Evolutionary conservation across 768 basidiomycete species (phyloP), one percentile per base, ranked within the genome.

Genomic region (Rhodotorula sphaerocarpa): DNA sequence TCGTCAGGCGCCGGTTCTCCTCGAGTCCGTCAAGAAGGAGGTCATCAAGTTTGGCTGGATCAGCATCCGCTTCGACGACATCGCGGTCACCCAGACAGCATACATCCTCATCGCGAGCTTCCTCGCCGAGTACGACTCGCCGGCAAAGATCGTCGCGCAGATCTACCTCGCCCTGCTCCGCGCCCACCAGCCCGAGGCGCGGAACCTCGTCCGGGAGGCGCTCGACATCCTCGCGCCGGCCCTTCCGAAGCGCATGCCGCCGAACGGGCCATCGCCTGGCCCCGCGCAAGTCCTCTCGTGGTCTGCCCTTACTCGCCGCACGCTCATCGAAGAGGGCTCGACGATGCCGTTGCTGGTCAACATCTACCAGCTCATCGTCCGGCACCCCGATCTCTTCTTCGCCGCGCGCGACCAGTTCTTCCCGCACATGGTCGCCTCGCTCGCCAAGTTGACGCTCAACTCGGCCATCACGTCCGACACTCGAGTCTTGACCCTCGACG

Each of bases 31-130:
- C 42, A 83, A 87, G 75, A 96, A 91, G 74, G 88, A 92, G 63
- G 84, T 97, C 69, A 91, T 96, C 77, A 88, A 86, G 74, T 86
- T 87, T 60, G 88, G 90, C 25, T 96, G 90, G 90, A 82, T 57
- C 43, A 88, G 85, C 70, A 87, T 92, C 69, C 81, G 81, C 10
- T 55, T 84, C 57, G 89, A 93, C 45, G 95, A 97, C 74, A 81
- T 86, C 9, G 84, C 91, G 25, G 88, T 95, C 71, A 92, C 90
- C 75, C 89, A 96, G 74, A 88, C 88, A 14, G 87, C 90, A 0
- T 90, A 90, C 73, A 82, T 95, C 41, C 80, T 97, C 10, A 84
- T 88, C 39, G 90, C 95, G 43, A 63, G 55, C 20, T 97, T 97
- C 79, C 91, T 93, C 71, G 84, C 86, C 20, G 84, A 83, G 11